phyloP scores from a whole-genome alignment of 768 basidiomycete genomes.

The Lenzites betulinus region DNA sequence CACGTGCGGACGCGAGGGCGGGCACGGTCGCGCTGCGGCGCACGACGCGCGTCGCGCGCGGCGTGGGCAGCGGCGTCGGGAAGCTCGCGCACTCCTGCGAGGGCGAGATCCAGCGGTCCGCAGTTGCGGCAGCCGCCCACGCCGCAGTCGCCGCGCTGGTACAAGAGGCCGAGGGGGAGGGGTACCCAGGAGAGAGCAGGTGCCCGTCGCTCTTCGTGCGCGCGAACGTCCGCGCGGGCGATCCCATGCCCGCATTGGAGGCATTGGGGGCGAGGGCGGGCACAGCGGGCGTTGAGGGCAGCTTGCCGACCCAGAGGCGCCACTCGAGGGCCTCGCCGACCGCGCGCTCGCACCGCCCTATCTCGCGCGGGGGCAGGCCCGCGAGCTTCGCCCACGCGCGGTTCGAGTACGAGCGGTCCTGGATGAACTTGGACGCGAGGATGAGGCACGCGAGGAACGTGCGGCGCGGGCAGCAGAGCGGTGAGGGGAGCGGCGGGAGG shows the following conservation, averaged over 20 bases:
- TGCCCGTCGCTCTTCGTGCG: slow-evolving; percentile 28
- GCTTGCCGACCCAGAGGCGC: slow-evolving; percentile 92
- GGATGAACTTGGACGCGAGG: slow-evolving; percentile 88
- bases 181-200: slow-evolving; percentile 5
- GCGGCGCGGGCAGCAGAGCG: slow-evolving; percentile 84
- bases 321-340: slow-evolving; percentile 85
- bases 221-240: slow-evolving; percentile 15
- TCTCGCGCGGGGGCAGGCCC: slow-evolving; percentile 83
- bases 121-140: slow-evolving; percentile 21
- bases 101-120: slow-evolving; percentile 1
- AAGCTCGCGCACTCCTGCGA: neutral
- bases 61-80: slow-evolving; percentile 12
- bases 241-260: no score
- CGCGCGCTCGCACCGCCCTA: slow-evolving; percentile 85
- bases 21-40: slow-evolving; percentile 28
- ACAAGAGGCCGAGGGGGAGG: slow-evolving; percentile 10
- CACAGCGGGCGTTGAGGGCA: slow-evolving; percentile 29
- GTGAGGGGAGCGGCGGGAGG: slow-evolving; percentile 57
- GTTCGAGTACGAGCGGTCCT: slow-evolving; percentile 93
- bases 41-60: slow-evolving; percentile 12
- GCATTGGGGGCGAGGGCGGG: no score
- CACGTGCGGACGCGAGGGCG: slow-evolving; percentile 6
- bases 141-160: slow-evolving; percentile 12
- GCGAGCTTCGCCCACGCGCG: slow-evolving; percentile 93
- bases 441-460: slow-evolving; percentile 89